Evolutionary conservation across 352 stramenopile genomes (phyloP).

Genomic region (Globisporangium spiculum): DNA sequence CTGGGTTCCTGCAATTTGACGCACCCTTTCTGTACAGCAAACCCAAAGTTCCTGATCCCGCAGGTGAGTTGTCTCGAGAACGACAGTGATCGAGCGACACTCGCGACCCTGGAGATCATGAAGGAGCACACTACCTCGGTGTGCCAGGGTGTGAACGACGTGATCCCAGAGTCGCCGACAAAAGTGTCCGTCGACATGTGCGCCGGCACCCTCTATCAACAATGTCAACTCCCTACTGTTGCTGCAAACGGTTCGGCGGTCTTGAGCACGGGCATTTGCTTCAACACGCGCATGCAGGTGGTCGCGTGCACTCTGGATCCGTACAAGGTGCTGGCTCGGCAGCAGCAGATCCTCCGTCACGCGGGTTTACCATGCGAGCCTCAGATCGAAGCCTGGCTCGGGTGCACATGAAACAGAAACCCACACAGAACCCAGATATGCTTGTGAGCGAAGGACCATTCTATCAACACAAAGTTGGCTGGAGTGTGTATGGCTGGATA

Average conservation of each 20-base stretch:
- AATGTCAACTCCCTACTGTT: constrained; percentile 1
- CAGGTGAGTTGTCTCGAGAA: background rate
- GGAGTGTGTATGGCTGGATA: no score
- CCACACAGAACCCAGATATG: no score
- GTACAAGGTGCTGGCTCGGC: constrained; percentile 1
- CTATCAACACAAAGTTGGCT: no score
- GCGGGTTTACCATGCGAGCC: constrained; percentile 2
- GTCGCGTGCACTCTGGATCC: constrained; percentile 6
- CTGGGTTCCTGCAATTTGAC: constrained; percentile 20
- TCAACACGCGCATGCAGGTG: constrained; percentile 10
- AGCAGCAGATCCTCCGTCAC: constrained; percentile 6
- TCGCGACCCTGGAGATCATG: background rate
- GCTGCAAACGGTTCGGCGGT: no score
- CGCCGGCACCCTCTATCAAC: background rate
- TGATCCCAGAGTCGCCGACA: background rate
- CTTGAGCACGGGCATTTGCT: constrained; percentile 8
- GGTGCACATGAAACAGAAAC: background rate
- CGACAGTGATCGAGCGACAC: background rate
- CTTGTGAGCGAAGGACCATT: no score
- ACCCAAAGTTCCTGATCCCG: background rate
- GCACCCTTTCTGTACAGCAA: background rate
- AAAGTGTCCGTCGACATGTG: background rate
- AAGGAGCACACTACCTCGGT: background rate
- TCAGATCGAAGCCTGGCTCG: constrained; percentile 12
- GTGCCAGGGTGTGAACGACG: background rate